Conservation (phyloP, 2,329 filamentous ascomycete genomes). For the Stylonectria norvegica region DNA sequence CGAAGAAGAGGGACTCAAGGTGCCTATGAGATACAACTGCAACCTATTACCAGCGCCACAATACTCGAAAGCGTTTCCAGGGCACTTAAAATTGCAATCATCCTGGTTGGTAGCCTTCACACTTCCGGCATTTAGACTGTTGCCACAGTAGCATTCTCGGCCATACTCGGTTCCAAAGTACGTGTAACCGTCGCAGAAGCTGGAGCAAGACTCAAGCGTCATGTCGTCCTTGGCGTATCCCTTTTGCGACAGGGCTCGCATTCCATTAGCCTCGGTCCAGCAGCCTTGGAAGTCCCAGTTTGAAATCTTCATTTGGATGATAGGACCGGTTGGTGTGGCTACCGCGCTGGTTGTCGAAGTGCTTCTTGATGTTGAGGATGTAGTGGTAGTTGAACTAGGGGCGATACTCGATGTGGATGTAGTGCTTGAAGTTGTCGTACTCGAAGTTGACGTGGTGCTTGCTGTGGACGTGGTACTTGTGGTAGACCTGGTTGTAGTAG, state of each 20-base stretch:
- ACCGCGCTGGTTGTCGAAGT: constrained; percentile 8
- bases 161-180: constrained; percentile 37
- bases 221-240: constrained; percentile 31
- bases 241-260: constrained; percentile 30
- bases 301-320: constrained; percentile 23
- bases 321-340: constrained; percentile 22
- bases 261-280: constrained; percentile 32
- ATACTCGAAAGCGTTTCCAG: constrained; percentile 30
- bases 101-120: constrained; percentile 26
- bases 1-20: constrained; percentile 3
- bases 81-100: constrained; percentile 34
- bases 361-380: constrained; percentile 16
- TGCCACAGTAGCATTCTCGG: constrained; percentile 39
- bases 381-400: constrained; percentile 16
- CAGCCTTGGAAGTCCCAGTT: constrained; percentile 36
- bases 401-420: neutral
- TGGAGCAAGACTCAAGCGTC: constrained; percentile 34
- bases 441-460: constrained; percentile 28
- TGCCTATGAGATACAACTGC: constrained; percentile 30
- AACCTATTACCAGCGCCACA: constrained; percentile 35
- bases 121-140: constrained; percentile 28
- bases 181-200: constrained; percentile 27
- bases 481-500: constrained; percentile 21
- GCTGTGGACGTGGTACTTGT: constrained; percentile 8
- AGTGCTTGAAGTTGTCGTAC: constrained; percentile 10